These are phyloP conservation scores for Pochonia chlamydosporia DNA, from an alignment of 2,329 filamentous ascomycete species.

Conservation along the genomic window DNA sequence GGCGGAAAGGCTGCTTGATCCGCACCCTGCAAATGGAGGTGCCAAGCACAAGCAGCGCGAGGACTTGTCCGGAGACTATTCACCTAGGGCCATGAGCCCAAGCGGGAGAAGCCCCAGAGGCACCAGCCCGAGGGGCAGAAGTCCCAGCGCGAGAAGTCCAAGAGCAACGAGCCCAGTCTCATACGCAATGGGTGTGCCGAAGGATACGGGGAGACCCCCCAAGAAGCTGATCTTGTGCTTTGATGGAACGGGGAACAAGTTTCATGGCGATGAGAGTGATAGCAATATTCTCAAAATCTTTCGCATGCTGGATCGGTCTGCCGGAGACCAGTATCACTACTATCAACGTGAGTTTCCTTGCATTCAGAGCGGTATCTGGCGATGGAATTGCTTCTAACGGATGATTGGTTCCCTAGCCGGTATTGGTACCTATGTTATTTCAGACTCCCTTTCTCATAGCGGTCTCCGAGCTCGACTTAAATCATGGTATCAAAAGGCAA, in stretches of 20 bases:
- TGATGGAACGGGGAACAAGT: conserved; percentile 60
- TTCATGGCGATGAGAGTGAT: conserved; percentile 56
- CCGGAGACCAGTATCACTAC: conserved; percentile 57
- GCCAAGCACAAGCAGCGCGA: neutral
- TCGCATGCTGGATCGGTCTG: conserved; percentile 60
- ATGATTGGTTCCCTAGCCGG: conserved; percentile 39
- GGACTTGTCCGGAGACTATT: neutral
- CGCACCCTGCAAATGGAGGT: neutral
- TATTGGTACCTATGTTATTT: conserved; percentile 68
- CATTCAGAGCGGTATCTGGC: too few relatives aligned
- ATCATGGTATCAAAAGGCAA: conserved; percentile 66
- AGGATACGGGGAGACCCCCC: conserved; percentile 7
- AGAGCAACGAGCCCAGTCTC: conserved; percentile 6
- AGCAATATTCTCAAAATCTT: conserved; percentile 67
- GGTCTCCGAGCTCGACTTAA: conserved; percentile 49
- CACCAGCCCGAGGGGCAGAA: neutral
- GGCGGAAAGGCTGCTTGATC: conserved; percentile 3
- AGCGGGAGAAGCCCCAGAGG: neutral
- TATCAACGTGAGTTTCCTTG: conserved; percentile 48
- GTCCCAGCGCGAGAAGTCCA: neutral
- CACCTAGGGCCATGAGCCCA: neutral
- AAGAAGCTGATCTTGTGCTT: conserved; percentile 55
- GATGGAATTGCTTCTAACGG: neutral
- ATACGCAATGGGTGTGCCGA: neutral
- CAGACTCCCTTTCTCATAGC: conserved; percentile 52